Evolutionary conservation across 768 basidiomycete genomes (phyloP), one percentile per base, ranked within the genome.

Genomic region (Pleurotus salmoneostramineus): DNA sequence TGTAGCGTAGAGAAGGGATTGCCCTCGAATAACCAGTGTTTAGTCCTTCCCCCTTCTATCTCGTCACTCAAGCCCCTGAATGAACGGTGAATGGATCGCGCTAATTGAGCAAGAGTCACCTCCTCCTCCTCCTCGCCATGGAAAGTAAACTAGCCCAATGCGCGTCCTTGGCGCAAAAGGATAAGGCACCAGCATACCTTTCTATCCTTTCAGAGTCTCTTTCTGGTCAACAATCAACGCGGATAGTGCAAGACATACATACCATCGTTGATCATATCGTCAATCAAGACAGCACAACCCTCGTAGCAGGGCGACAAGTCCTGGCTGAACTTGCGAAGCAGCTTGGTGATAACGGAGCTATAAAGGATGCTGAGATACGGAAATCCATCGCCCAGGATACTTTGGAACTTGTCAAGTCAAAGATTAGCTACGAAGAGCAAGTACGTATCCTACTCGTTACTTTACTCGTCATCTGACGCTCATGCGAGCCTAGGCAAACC

Each of bases 371-470:
- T 11, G 84, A 86, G 7, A 66, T 83, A 12, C 82, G 83, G 64
- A 91, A 91, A 69, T 78, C 79, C 56, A 80, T 95, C 43, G 84
- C 97, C 6, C 79, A 92, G 68, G 85, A 88, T 43, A 87, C 89
- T 0, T 77, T 97, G 35, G 73, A 77, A 15, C 79, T 83, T 34
- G 74, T 91, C 40, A 87, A 93, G 68, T 84, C 89, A 15, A 80
- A 91, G 57, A 82, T 94, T 63, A 94, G 89, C 69, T 96, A 92
- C 65, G 96, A 99, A 69, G 95, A 98, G 72, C 95, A 97, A 81
- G 97, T 94, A 65, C 63, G 83, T 64, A 17, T 27, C 59, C 47
- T 44, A 12, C 55, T 15, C 5, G 33, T 7, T 54, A 5, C 11
- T 7, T 15, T 33, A 42, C 14, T 21, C 11, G 48, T 47, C 27